Conservation (phyloP, 75 land plant genomes). For the Pseudotsuga menziesii region DNA sequence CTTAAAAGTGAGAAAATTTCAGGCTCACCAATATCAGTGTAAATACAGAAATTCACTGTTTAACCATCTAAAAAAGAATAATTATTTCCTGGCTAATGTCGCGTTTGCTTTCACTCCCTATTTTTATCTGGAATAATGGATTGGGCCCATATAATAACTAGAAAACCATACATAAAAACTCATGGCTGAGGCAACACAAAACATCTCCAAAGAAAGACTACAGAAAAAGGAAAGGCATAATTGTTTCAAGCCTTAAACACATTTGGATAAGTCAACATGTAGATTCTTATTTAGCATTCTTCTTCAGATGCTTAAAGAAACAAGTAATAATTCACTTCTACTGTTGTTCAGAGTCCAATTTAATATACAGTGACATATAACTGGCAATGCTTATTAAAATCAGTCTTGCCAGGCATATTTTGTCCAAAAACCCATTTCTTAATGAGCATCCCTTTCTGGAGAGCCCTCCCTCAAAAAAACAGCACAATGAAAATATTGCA, state of each 20-base stretch:
- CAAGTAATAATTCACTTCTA: background rate
- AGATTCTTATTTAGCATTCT: slow-evolving; percentile 5
- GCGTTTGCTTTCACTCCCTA: background rate
- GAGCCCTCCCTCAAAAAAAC: background rate
- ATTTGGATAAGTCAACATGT: background rate
- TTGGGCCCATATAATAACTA: slow-evolving; percentile 2
- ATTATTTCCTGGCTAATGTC: background rate
- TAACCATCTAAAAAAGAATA: background rate
- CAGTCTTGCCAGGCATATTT: background rate
- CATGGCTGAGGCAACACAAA: background rate
- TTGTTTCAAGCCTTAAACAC: background rate
- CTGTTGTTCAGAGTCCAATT: background rate
- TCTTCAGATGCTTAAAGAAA: background rate
- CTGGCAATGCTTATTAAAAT: slow-evolving; percentile 5
- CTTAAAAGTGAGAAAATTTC: background rate
- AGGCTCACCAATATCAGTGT: background rate
- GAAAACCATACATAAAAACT: background rate
- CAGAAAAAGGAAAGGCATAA: background rate
- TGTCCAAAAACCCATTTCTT: background rate
- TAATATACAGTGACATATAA: background rate
- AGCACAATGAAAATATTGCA: slow-evolving; percentile 5
- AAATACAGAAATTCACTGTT: background rate
- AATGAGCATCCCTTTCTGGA: background rate
- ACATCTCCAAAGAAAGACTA: background rate
- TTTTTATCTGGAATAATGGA: background rate